phyloP scores from a whole-genome alignment of 805 yeast species.

The Kodamaea lidongshanica region DNA sequence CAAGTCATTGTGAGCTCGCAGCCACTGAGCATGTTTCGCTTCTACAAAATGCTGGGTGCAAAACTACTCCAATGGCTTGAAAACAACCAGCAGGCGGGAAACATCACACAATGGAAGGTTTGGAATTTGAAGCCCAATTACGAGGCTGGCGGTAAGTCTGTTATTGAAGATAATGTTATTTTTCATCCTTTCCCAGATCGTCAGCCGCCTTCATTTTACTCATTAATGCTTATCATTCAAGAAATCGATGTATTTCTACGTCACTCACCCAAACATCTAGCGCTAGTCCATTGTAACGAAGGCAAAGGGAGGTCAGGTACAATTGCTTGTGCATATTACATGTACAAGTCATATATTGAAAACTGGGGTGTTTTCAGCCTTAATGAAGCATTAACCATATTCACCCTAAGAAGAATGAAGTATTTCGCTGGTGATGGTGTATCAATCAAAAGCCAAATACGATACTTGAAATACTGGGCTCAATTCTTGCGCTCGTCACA shows the following conservation, averaged over 20 bases:
- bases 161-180: conserved; percentile 29
- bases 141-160: conserved; percentile 31
- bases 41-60: conserved; percentile 47
- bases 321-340: conserved; percentile 62
- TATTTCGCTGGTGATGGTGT: conserved; percentile 58
- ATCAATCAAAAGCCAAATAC: conserved; percentile 59
- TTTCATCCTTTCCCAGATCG: conserved; percentile 71
- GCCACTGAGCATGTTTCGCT: conserved; percentile 48
- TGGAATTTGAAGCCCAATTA: conserved; percentile 65
- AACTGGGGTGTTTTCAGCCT: conserved; percentile 16
- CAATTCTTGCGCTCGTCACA: conserved; percentile 5
- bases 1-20: conserved; percentile 69
- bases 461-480: conserved; percentile 58
- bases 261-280: conserved; percentile 25
- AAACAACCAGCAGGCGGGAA: conserved; percentile 37
- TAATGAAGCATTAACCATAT: conserved; percentile 45
- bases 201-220: conserved; percentile 57
- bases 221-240: conserved; percentile 40
- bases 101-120: conserved; percentile 51
- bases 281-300: conserved; percentile 77
- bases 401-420: conserved; percentile 54
- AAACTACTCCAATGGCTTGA: conserved; percentile 40
- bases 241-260: conserved; percentile 42
- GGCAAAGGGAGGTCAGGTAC: conserved; percentile 93
- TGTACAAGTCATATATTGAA: conserved; percentile 28